Conservation (phyloP, 1,139 yeast species). For the Debaryomyces psychrophilus region DNA sequence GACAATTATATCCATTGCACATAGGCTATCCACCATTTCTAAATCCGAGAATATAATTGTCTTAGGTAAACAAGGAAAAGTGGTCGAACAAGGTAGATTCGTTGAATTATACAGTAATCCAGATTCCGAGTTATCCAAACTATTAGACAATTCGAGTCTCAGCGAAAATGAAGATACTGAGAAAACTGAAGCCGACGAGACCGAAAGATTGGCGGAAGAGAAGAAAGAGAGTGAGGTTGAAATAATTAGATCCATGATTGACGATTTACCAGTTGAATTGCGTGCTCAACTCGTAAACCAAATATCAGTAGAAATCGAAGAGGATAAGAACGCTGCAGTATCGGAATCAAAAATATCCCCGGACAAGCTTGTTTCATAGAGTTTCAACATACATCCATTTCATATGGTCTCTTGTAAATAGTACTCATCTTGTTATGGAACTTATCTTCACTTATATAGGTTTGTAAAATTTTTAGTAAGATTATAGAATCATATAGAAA, state of each 20-base stretch:
- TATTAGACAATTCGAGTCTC: slow-evolving; percentile 43
- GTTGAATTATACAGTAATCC: slow-evolving; percentile 47
- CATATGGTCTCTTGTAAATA: slow-evolving; percentile 3
- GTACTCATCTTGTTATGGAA: not conserved
- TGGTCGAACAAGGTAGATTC: slow-evolving; percentile 46
- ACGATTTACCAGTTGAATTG: slow-evolving; percentile 41
- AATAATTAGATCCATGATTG: slow-evolving; percentile 36
- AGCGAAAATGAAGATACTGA: slow-evolving; percentile 23
- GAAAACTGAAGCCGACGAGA: slow-evolving; percentile 27
- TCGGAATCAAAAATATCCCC: slow-evolving; percentile 16
- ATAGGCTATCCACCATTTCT: slow-evolving; percentile 78
- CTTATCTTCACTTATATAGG: not conserved
- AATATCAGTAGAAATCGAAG: slow-evolving; percentile 29
- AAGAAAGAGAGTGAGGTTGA: slow-evolving; percentile 24
- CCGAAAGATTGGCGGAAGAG: slow-evolving; percentile 26
- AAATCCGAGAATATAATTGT: slow-evolving; percentile 61
- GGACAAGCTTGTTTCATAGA: slow-evolving; percentile 6
- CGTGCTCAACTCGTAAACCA: slow-evolving; percentile 36
- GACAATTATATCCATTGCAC: slow-evolving; percentile 92
- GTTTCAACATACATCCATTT: not conserved
- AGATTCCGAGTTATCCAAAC: slow-evolving; percentile 46
- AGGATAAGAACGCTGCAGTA: slow-evolving; percentile 18
- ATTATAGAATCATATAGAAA: not conserved
- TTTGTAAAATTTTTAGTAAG: slow-evolving; percentile 9
- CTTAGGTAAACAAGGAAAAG: slow-evolving; percentile 47